Evolutionary conservation across 106 monocot species (phyloP).

Genomic region (Platanthera guangdongensis): DNA sequence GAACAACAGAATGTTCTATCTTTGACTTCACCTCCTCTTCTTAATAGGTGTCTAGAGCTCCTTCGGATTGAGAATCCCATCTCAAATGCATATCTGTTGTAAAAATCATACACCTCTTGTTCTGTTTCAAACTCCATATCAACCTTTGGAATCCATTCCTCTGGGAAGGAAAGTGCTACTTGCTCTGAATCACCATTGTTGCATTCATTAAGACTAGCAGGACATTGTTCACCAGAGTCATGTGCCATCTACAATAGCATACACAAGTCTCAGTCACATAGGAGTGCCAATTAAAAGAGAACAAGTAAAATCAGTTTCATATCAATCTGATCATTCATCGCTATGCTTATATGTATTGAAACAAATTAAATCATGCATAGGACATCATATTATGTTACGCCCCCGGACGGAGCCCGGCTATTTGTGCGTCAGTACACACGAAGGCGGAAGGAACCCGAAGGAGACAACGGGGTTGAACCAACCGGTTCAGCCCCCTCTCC

Average conservation of each 20-base stretch:
- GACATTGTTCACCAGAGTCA: background rate
- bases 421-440: no score
- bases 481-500: no score
- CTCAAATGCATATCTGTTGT: constrained; percentile 13
- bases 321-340: background rate
- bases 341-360: background rate
- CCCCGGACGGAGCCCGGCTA: no score
- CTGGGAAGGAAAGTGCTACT: constrained; percentile 6
- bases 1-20: constrained; percentile 14
- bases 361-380: background rate
- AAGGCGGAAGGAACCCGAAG: no score
- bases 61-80: constrained; percentile 9
- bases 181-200: constrained; percentile 7
- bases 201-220: constrained; percentile 3
- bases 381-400: no score
- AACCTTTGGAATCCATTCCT: constrained; percentile 10
- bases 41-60: constrained; percentile 9
- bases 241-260: background rate
- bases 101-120: constrained; percentile 13
- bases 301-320: background rate
- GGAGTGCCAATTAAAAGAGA: background rate
- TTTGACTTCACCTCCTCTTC: constrained; percentile 4
- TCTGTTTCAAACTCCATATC: constrained; percentile 17
- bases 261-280: background rate
- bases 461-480: no score